phyloP scores from a whole-genome alignment of 129 eudicot species.

The Tagetes erecta region DNA sequence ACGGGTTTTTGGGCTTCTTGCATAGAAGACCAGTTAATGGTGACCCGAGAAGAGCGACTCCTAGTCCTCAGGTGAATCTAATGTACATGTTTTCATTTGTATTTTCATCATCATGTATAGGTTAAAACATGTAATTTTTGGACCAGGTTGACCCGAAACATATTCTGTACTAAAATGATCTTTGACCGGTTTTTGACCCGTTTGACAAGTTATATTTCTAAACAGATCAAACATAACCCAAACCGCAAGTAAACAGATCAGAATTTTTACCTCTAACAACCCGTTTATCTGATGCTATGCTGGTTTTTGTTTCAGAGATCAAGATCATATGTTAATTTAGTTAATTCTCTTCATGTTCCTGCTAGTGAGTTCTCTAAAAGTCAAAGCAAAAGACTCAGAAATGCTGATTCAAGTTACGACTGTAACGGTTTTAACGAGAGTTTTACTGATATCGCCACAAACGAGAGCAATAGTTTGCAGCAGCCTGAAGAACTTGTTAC shows the following conservation, averaged over 20 bases:
- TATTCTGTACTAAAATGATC: neutral
- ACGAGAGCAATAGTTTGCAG: slow-evolving; percentile 9
- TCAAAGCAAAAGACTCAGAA: neutral
- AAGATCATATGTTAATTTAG: neutral
- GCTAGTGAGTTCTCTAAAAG: neutral
- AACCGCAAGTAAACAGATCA: neutral
- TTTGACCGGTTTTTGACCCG: neutral
- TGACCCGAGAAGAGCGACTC: neutral
- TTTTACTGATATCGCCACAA: neutral
- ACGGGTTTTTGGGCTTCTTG: neutral
- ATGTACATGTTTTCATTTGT: neutral
- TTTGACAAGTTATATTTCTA: neutral
- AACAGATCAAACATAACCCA: neutral
- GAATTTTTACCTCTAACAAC: neutral
- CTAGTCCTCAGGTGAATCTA: slow-evolving; percentile 8
- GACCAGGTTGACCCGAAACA: neutral
- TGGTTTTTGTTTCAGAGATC: slow-evolving; percentile 8
- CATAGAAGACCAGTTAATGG: neutral
- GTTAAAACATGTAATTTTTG: neutral
- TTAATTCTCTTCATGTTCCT: neutral
- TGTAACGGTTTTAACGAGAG: neutral
- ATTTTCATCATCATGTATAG: neutral
- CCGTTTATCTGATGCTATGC: neutral
- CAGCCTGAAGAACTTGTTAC: neutral
- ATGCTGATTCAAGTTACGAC: neutral